A percentile compares a stretch with the other conserved stretches of the same genome.
These are phyloP conservation scores for Pyrus pyrifolia DNA, from an alignment of 306 rosid species.

Conservation along the genomic window DNA sequence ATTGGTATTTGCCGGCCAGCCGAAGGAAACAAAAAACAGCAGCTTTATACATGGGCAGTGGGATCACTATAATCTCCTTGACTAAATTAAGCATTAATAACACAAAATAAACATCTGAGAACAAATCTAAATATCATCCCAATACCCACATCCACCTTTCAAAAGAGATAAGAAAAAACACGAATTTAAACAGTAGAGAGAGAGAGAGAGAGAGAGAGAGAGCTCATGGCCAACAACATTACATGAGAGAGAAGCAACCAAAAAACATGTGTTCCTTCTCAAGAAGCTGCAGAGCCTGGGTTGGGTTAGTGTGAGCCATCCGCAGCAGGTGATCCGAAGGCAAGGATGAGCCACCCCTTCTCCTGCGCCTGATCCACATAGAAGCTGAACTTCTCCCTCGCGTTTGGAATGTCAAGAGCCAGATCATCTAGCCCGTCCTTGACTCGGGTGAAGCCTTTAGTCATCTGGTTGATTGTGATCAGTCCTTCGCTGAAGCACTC, in stretches of 20 bases:
- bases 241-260: background rate
- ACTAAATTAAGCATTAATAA: background rate
- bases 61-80: background rate
- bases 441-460: conserved; percentile 80
- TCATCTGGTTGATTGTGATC: conserved; percentile 88
- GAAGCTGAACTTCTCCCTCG: conserved; percentile 57
- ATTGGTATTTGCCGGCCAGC: no score
- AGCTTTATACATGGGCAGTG: background rate
- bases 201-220: background rate
- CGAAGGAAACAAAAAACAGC: background rate
- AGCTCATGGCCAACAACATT: background rate
- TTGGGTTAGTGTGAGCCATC: conserved; percentile 31
- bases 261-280: conserved; percentile 41
- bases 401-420: conserved; percentile 94
- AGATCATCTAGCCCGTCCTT: conserved; percentile 87
- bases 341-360: conserved; percentile 70
- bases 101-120: background rate
- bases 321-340: conserved; percentile 41
- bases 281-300: conserved; percentile 28
- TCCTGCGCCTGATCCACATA: conserved; percentile 66
- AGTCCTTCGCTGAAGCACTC: conserved; percentile 86
- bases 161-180: background rate
- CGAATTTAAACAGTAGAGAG: background rate
- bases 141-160: background rate
- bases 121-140: background rate